Base-by-base conservation (phyloP, 371 early-diverging fungal genomes). In the Lichtheimia ornata region DNA sequence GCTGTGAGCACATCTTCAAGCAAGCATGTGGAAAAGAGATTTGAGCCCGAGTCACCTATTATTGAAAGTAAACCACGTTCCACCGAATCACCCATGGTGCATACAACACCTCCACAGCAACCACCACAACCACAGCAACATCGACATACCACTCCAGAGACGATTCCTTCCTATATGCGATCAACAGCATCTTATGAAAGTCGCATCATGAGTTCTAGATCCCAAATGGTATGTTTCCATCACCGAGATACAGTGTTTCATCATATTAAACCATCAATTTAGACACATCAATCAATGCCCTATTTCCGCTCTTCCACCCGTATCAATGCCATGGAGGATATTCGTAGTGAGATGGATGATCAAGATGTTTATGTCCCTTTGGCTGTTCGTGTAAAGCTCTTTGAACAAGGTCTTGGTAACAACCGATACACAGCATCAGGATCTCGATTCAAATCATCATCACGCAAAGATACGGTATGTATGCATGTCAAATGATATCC, bases 291-390 rank as follows among this genome's bases (percentile, higher is more conserved):
- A 27, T 42, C 18, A 44, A 24, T 56, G 25, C 64, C 64, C 13
- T 25, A 47, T 13, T 64, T 58, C 54, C 61, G 58, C 5, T 60
- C 64, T 7, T 61, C 69, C 3, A 69, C 69, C 4, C 55, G 53
- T 4, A 69, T 64, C 58, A 69, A 69, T 61, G 69, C 69, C 15
- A 61, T 64, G 56, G 69, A 69, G 11, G 69, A 69, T 27, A 69
- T 69, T 12, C 64, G 58, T 14, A 60, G 45, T 25, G 64, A 69
- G 43, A 60, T 69, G 58, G 41, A 50, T 9, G 64, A 64, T 6
- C 59, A 61, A 15, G 69, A 69, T 18, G 44, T 30, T n/a, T 69
- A 64, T 50, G 45, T 69, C 18, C 61, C 69, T 1, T 44, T 69
- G 44, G 64, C 69, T 9, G 69, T 56, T 12, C 64, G 69, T 17